Percentiles rank a stretch among this genome's conserved stretches.
Evolutionary conservation across 2,329 filamentous ascomycete genomes (phyloP).

Genomic region (Calycina herbarum): DNA sequence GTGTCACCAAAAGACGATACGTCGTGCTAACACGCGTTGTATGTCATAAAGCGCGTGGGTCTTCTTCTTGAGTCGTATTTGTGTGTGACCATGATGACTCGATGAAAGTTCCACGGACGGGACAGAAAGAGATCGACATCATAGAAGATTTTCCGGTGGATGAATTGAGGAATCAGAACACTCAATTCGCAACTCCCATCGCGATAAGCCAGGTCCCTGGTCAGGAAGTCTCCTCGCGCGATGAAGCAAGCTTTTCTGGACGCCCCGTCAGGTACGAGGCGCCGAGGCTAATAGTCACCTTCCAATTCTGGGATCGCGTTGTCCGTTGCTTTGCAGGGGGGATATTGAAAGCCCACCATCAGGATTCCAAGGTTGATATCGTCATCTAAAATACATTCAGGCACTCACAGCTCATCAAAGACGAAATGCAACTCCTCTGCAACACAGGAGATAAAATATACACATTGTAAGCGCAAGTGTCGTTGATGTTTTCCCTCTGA

Average conservation of each 20-base stretch:
- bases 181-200: neutral
- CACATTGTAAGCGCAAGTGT: neutral
- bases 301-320: neutral
- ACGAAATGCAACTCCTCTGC: neutral
- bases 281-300: neutral
- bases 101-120: neutral
- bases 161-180: neutral
- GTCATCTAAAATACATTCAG: neutral
- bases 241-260: neutral
- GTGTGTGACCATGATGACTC: neutral
- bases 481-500: neutral
- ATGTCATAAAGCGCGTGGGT: neutral
- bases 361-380: neutral
- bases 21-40: neutral
- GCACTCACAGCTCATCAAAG: neutral
- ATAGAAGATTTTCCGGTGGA: neutral
- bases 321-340: neutral
- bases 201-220: constrained; percentile 1
- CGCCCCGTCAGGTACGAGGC: constrained; percentile 2
- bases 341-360: neutral
- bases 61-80: neutral
- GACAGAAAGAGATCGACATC: neutral
- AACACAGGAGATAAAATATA: too few relatives aligned
- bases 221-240: too few relatives aligned
- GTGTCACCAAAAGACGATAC: neutral